Evolutionary conservation across 768 basidiomycete genomes (phyloP).

Genomic region (Termitomyces sp.): DNA sequence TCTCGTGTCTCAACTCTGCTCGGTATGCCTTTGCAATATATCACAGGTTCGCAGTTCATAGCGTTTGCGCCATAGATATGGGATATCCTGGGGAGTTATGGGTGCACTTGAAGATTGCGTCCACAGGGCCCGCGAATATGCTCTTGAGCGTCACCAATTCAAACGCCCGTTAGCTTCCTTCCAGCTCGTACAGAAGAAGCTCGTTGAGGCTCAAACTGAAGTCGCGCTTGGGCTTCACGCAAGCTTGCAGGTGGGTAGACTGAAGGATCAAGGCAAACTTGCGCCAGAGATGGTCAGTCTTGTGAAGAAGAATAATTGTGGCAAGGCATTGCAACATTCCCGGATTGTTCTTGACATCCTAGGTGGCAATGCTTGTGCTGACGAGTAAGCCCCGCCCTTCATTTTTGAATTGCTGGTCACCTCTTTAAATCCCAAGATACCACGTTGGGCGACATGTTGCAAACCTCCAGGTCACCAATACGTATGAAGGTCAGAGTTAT

Average conservation of each 20-base stretch:
- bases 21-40: conserved; percentile 34
- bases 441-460: conserved; percentile 93
- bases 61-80: conserved; percentile 44
- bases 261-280: conserved; percentile 73
- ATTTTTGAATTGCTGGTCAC: neutral
- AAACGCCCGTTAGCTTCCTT: conserved; percentile 86
- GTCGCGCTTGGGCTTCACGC: conserved; percentile 74
- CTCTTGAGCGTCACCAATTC: conserved; percentile 90
- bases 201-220: conserved; percentile 91
- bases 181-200: conserved; percentile 98
- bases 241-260: conserved; percentile 75
- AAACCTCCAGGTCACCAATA: conserved; percentile 94
- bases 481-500: conserved; percentile 72
- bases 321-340: conserved; percentile 84
- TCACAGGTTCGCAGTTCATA: neutral
- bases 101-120: conserved; percentile 94
- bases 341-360: conserved; percentile 83
- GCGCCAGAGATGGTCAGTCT: conserved; percentile 94
- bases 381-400: conserved; percentile 61
- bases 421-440: conserved; percentile 47
- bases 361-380: conserved; percentile 90
- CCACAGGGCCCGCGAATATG: conserved; percentile 70
- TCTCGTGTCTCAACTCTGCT: conserved; percentile 91
- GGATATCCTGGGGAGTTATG: conserved; percentile 95
- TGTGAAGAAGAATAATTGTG: conserved; percentile 94